Percentiles rank a stretch among this genome's conserved stretches.
These are phyloP conservation scores for Helicosporidium sp. DNA, from an alignment of 139 green algal genomes.

Conservation along the genomic window DNA sequence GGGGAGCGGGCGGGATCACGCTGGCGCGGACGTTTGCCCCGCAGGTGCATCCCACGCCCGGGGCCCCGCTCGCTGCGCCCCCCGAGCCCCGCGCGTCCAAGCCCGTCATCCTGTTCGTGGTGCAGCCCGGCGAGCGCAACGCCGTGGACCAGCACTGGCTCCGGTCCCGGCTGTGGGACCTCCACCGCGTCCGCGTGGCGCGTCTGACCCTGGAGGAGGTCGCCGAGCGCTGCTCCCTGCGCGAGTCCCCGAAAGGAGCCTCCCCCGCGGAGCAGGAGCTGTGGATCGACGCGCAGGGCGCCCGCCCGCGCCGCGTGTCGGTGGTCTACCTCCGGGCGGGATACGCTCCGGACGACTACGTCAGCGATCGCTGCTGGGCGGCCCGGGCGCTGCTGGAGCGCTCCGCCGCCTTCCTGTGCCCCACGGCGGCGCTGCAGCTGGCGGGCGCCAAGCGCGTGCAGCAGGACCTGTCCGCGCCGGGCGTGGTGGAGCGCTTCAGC, in stretches of 20 bases:
- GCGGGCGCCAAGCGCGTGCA: conserved; percentile 88
- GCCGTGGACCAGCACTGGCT: conserved; percentile 84
- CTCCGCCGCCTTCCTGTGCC: conserved; percentile 61
- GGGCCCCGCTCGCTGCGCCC: no score
- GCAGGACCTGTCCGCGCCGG: conserved; percentile 49
- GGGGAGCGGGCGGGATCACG: no score
- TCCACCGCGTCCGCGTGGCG: conserved; percentile 42
- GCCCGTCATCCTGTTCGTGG: conserved; percentile 71
- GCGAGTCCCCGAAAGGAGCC: no score
- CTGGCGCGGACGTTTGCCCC: no score
- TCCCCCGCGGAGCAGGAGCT: no score
- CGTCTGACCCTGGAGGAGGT: conserved; percentile 53
- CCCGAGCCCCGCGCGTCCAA: no score
- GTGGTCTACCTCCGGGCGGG: conserved; percentile 66
- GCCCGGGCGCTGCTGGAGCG: conserved; percentile 57
- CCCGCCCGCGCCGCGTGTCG: conserved; percentile 18
- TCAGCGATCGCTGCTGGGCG: conserved; percentile 49
- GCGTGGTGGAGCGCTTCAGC: conserved; percentile 45
- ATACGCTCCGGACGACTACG: conserved; percentile 82
- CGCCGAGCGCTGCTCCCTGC: no score
- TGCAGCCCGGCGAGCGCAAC: conserved; percentile 81
- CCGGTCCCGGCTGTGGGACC: conserved; percentile 56
- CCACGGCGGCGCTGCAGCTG: conserved; percentile 72
- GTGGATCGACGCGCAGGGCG: conserved; percentile 11
- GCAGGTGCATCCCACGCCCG: no score